Evolutionary conservation across 441 rosid species (phyloP), one percentile per base, ranked within the genome.

Genomic region (Erodium trifolium): DNA sequence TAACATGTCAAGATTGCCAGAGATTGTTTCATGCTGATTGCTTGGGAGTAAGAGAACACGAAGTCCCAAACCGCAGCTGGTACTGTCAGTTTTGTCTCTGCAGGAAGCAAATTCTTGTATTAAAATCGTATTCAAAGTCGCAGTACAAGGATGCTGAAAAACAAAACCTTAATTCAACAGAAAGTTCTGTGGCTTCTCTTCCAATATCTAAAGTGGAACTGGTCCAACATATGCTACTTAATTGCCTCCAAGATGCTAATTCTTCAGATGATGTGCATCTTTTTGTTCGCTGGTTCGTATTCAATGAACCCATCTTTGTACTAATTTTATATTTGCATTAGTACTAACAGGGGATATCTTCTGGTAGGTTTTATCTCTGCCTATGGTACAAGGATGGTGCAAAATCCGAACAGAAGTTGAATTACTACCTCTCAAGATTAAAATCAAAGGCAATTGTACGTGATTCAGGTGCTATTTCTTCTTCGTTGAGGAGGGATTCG

Each of bases 301-400:
- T 64, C 35, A 66, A 51, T 7, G 69, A 72, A 63, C 27, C 76
- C 11, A 57, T 73, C 69, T 67, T 70, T 47, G 8, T 60, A 2
- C 13, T 23, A 16, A n/a, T 64, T 80, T 70, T 72, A 17, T 66
- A 35, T 77, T 68, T 81, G 27, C 35, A 70, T 72, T 75, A 70
- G 66, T 78, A 65, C 75, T 76, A 67, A 73, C 65, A 55, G 51
- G 68, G 71, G 47, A 53, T 70, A 68, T 62, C 68, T 67, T 19
- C 72, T 34, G 27, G 27, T 23, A 95, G 99, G 99, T 87, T 88
- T 78, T 92, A 92, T 84, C 78, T 92, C 31, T 92, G 95, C 86
- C 72, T 90, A 60, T 95, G 99, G 99, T 90, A 78, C 80, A 92
- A 95, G 81, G 98, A 92, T 81, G 93, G 86, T 68, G 88, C 93